phyloP scores from a whole-genome alignment of 768 basidiomycete genomes.

The Hemileccinum impolitum region DNA sequence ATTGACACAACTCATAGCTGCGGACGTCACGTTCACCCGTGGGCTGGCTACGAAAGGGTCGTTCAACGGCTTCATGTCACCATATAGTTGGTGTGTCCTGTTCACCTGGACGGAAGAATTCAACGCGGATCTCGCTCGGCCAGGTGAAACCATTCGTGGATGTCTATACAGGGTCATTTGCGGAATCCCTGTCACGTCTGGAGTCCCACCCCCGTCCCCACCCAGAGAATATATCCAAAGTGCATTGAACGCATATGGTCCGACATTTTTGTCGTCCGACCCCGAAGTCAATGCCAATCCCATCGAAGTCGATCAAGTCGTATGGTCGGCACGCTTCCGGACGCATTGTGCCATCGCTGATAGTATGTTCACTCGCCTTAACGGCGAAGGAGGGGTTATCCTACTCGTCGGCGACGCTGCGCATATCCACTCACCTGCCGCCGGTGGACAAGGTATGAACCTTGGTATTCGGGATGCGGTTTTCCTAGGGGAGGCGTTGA shows the following conservation, averaged over 20 bases:
- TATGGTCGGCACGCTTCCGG: no score
- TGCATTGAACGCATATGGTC: no score
- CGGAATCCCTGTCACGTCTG: slow-evolving; percentile 32
- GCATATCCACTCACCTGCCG: slow-evolving; percentile 49
- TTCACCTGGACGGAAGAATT: slow-evolving; percentile 32
- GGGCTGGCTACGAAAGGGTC: no score
- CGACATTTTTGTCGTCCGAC: slow-evolving; percentile 32
- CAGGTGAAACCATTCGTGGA: slow-evolving; percentile 1
- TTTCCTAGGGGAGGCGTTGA: slow-evolving; percentile 41
- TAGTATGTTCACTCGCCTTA: slow-evolving; percentile 32
- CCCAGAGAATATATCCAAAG: slow-evolving; percentile 37
- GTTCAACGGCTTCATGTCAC: no score
- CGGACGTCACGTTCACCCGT: no score
- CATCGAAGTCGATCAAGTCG: slow-evolving; percentile 31
- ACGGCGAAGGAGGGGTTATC: slow-evolving; percentile 10
- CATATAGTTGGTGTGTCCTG: slow-evolving; percentile 34
- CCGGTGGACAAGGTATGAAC: slow-evolving; percentile 55
- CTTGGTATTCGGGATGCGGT: slow-evolving; percentile 48
- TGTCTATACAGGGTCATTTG: slow-evolving; percentile 36
- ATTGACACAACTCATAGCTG: no score
- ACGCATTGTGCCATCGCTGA: slow-evolving; percentile 43
- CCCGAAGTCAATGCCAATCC: slow-evolving; percentile 28
- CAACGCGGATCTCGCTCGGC: slow-evolving; percentile 14
- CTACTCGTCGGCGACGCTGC: slow-evolving; percentile 43
- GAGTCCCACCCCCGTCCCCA: slow-evolving; percentile 34